Conservation (phyloP, 2,329 filamentous ascomycete genomes). For the Trichoderma breve region DNA sequence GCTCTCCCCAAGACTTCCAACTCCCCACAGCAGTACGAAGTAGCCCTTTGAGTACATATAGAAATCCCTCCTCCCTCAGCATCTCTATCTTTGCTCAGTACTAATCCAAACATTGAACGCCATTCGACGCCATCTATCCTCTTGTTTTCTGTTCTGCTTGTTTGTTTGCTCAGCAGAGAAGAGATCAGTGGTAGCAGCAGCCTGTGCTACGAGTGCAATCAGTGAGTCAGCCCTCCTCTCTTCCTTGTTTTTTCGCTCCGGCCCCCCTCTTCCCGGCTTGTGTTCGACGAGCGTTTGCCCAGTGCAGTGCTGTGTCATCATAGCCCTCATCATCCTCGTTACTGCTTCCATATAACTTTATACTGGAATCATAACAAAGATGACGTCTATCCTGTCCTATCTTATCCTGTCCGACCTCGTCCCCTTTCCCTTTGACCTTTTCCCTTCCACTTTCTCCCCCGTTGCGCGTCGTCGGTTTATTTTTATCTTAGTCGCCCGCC, state of each 20-base stretch:
- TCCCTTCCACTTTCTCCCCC: not conserved
- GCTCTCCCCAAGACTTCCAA: not conserved
- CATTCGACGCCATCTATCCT: not conserved
- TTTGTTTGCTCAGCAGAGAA: not conserved
- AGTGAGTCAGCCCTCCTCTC: not conserved
- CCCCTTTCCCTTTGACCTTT: not conserved
- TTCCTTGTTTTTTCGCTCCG: not conserved
- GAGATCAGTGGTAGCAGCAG: not conserved
- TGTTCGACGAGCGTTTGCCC: not conserved
- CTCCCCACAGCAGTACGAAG: slow-evolving; percentile 23
- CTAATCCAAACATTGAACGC: slow-evolving; percentile 17
- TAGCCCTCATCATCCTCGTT: not conserved
- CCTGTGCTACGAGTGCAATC: not conserved
- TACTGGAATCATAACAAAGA: not conserved
- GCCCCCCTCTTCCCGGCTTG: not conserved
- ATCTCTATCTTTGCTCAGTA: slow-evolving; percentile 1
- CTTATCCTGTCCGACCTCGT: not conserved
- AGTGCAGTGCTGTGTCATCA: not conserved
- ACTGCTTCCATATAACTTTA: not conserved
- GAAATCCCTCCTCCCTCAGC: slow-evolving; percentile 28
- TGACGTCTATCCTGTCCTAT: not conserved
- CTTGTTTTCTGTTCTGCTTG: not conserved
- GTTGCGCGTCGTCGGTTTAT: slow-evolving; percentile 7
- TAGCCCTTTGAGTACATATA: slow-evolving; percentile 29
- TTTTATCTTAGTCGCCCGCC: slow-evolving; percentile 9